Evolutionary conservation across 2,329 filamentous ascomycete species (phyloP), one percentile per base, ranked within the genome.

Genomic region (Ceratocystis albifundus): DNA sequence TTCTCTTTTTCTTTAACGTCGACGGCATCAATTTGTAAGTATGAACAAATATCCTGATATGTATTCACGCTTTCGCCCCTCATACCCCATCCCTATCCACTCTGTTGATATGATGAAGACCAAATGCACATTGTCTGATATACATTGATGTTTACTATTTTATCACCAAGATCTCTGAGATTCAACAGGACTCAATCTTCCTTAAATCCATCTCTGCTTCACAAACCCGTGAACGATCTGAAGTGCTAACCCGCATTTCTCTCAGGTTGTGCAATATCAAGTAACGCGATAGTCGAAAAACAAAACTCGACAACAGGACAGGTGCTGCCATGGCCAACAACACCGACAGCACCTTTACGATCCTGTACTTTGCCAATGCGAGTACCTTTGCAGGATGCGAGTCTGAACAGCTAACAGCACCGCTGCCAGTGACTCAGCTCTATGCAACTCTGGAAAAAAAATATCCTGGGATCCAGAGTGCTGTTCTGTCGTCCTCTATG

Each of bases 321-420:
- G 8, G 36, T 41, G 36, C 17, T 45, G 61, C 22, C 28, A 63
- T 63, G 46, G 61, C 36, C 44, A 44, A 8, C 17, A 53, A 50
- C 30, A 30, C 25, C 36, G 10, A 2, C 41, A 25, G 44, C 41
- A 62, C 61, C 70, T 95, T 94, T 77, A 88, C 82, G 67, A 78
- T 95, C 59, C 83, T 94, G 66, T 95, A 93, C 77, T 95, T 95
- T 76, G 90, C 89, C 67, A 82, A 84, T 69, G 88, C 89, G 15
- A 81, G 82, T 67, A 86, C 86, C 41, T 89, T 82, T 74, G 90
- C 89, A 0, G 78, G 79, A n/a, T 88, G 84, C 72, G 80, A 86
- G 68, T 78, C 79, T 69, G 89, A 94, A 72, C 72, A 77, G 17
- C 74, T 94, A 10, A 78, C 82, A 1, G 88, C 88, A 12, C 88